Evolutionary conservation across 176 grass and related monocot genomes (phyloP).

Genomic region (Musa itinerans): DNA sequence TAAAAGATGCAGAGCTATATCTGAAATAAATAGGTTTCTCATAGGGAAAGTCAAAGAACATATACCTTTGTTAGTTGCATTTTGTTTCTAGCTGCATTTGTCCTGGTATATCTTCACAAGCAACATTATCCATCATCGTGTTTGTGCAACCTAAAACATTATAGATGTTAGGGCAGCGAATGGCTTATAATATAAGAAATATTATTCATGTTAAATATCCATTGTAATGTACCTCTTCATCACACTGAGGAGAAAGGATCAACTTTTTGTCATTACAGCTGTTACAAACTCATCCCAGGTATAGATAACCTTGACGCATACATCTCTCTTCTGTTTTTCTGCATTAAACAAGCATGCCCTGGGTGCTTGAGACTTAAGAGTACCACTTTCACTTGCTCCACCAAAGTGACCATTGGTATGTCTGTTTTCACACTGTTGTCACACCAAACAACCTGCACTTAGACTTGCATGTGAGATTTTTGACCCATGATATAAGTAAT

Average conservation of each 20-base stretch:
- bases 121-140: no score
- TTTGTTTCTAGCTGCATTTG: not conserved
- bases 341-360: slow-evolving; percentile 61
- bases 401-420: no score
- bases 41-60: no score
- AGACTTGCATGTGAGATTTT: slow-evolving; percentile 3
- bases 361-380: slow-evolving; percentile 11
- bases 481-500: not conserved
- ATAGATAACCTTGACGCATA: slow-evolving; percentile 48
- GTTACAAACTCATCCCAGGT: slow-evolving; percentile 82
- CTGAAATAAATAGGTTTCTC: not conserved
- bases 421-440: slow-evolving; percentile 69
- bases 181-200: not conserved
- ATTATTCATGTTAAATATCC: not conserved
- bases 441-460: slow-evolving; percentile 63
- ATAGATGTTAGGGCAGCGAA: no score
- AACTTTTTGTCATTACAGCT: slow-evolving; percentile 53
- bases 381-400: no score
- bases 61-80: no score
- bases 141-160: no score
- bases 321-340: slow-evolving; percentile 78
- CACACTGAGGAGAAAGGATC: slow-evolving; percentile 78
- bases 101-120: not conserved
- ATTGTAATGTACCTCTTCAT: slow-evolving; percentile 54
- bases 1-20: not conserved